Evolutionary conservation across 495 filamentous ascomycete genomes (phyloP).

Genomic region (Trichocladium uniseriatum): DNA sequence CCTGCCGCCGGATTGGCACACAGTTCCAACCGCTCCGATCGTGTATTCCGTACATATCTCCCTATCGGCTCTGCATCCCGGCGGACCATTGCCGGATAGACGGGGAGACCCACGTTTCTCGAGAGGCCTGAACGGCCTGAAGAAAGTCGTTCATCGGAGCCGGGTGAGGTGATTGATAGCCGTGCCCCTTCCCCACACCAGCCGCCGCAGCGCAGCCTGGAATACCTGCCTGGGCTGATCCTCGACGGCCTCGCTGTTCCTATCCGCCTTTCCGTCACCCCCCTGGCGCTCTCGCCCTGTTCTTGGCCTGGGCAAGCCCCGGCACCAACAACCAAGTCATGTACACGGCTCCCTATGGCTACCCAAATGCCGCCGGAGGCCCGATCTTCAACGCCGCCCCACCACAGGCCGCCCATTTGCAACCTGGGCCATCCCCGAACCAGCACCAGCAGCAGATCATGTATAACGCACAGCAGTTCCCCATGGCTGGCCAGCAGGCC

Average conservation of each 20-base stretch:
- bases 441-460: conserved; percentile 41
- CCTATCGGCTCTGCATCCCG: conserved; percentile 6
- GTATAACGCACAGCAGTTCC: conserved; percentile 39
- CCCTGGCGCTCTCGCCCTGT: conserved; percentile 15
- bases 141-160: neutral
- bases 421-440: conserved; percentile 36
- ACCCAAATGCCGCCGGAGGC: conserved; percentile 37
- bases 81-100: conserved; percentile 6
- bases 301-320: conserved; percentile 19
- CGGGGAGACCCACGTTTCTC: conserved; percentile 11
- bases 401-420: conserved; percentile 39
- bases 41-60: neutral
- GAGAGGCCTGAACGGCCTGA: neutral
- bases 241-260: conserved; percentile 21
- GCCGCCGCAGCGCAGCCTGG: no score
- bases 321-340: conserved; percentile 29
- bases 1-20: neutral
- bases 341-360: conserved; percentile 43
- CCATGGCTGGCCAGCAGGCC: conserved; percentile 36
- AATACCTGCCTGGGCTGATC: conserved; percentile 25
- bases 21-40: neutral
- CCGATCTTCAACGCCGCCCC: conserved; percentile 41
- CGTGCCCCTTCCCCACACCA: conserved; percentile 27
- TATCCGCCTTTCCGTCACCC: conserved; percentile 8
- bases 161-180: conserved; percentile 18